Evolutionary conservation across 345 rosid species (phyloP).

Genomic region (Jatropha curcas): DNA sequence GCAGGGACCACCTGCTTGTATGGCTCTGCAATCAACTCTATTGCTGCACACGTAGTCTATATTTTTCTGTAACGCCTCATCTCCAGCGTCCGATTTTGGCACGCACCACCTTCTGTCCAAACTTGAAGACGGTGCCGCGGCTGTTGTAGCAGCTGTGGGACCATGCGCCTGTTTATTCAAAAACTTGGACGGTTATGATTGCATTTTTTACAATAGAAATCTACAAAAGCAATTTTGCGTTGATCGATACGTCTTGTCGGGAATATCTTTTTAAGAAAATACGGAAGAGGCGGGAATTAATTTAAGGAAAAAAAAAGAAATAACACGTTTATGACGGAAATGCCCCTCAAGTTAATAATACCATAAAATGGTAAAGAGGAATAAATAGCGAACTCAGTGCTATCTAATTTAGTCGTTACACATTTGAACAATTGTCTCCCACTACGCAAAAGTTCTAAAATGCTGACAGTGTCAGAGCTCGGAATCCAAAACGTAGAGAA

Average conservation of each 20-base stretch:
- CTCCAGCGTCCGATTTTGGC: constrained; percentile 41
- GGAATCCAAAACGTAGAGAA: neutral
- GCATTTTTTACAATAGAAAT: neutral
- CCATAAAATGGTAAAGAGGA: too few relatives aligned
- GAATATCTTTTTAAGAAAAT: neutral
- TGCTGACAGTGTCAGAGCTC: neutral
- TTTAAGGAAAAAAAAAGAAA: too few relatives aligned
- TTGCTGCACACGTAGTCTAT: constrained; percentile 65
- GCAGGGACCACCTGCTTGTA: constrained; percentile 58
- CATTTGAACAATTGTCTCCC: neutral
- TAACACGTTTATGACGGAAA: neutral
- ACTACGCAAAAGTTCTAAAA: neutral
- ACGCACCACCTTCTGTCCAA: constrained; percentile 54
- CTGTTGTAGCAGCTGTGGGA: constrained; percentile 20
- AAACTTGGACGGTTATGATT: neutral
- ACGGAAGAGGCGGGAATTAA: neutral
- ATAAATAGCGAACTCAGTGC: neutral
- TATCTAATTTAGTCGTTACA: neutral
- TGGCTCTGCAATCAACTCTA: constrained; percentile 51
- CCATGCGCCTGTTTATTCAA: constrained; percentile 31
- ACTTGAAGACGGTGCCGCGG: constrained; percentile 28
- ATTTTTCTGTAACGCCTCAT: constrained; percentile 56
- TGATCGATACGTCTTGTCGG: neutral
- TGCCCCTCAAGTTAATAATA: neutral
- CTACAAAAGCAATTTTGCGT: neutral